phyloP scores from a whole-genome alignment of 495 filamentous ascomycete species.

The Rostrohypoxylon terebratum region DNA sequence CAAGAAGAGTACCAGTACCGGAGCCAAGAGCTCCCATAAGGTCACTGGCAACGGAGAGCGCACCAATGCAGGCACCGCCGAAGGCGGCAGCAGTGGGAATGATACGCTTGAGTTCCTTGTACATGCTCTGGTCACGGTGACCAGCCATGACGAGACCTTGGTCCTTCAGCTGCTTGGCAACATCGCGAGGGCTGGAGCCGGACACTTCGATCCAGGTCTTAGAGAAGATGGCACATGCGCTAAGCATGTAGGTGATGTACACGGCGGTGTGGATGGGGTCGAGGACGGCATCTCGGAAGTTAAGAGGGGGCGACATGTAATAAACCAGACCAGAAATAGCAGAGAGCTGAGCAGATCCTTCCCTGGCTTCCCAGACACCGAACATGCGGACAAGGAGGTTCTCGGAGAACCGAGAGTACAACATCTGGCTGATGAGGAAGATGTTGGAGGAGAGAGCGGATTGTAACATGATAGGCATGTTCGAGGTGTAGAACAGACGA shows the following conservation, averaged over 20 bases:
- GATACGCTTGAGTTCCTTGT: constrained; percentile 99
- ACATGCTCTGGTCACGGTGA: constrained; percentile 99
- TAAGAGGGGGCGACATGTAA: constrained; percentile 98
- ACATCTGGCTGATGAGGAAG: constrained; percentile 98
- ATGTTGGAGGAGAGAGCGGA: constrained; percentile 98
- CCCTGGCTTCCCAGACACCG: constrained; percentile 98
- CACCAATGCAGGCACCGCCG: constrained; percentile 99
- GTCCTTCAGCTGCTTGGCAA: constrained; percentile 99
- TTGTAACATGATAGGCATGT: constrained; percentile 99
- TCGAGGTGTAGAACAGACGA: constrained; percentile 87
- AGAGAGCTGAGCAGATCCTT: constrained; percentile 94
- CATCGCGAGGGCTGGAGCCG: constrained; percentile 95
- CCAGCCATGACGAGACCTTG: constrained; percentile 99
- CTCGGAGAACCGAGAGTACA: constrained; percentile 97
- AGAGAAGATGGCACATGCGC: constrained; percentile 97
- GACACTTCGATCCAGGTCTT: constrained; percentile 99
- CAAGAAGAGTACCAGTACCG: constrained; percentile 96
- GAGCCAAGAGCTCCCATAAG: constrained; percentile 95
- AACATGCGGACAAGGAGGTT: constrained; percentile 97
- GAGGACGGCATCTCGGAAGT: constrained; percentile 94
- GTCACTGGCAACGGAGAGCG: constrained; percentile 93
- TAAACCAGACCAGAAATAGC: constrained; percentile 93
- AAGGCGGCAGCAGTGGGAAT: constrained; percentile 99
- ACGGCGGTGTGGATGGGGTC: constrained; percentile 97
- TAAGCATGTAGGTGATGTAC: constrained; percentile 97